Evolutionary conservation across 2,329 filamentous ascomycete species (phyloP).

Genomic region (Colletotrichum noveboracense): DNA sequence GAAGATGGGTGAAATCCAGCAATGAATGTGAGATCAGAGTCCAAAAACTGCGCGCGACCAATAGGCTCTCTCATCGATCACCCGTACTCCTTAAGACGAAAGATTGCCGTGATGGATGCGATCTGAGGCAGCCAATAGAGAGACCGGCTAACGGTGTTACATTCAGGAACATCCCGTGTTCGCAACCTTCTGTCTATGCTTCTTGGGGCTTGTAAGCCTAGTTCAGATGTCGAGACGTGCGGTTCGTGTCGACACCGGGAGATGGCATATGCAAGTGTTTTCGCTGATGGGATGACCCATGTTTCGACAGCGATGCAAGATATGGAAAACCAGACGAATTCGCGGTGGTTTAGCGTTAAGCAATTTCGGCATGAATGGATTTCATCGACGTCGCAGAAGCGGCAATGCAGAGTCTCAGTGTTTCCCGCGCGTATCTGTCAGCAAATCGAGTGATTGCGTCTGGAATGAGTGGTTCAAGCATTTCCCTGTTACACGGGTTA

Average conservation of each 20-base stretch:
- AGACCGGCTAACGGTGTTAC: not conserved
- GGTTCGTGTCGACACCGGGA: not conserved
- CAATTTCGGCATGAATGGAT: not conserved
- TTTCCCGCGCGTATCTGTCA: not conserved
- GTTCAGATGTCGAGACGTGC: not conserved
- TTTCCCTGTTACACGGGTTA: not conserved
- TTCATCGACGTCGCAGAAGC: not conserved
- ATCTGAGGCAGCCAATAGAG: not conserved
- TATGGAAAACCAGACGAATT: not conserved
- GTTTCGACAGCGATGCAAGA: not conserved
- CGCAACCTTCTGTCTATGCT: not conserved
- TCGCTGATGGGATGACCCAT: not conserved
- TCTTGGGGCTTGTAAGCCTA: not conserved
- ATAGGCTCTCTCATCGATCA: not conserved
- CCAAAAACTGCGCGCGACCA: not conserved
- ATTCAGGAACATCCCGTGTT: not conserved
- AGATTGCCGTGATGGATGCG: not conserved
- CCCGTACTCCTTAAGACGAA: not conserved
- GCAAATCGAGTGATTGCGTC: not conserved
- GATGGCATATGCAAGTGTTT: not conserved
- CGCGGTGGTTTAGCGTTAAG: not conserved
- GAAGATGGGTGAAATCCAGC: not conserved
- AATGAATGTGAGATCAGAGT: not conserved
- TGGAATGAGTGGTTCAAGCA: not conserved
- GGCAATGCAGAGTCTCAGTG: not conserved